phyloP scores from a whole-genome alignment of 1,284 basidiomycete species.

The Cystobasidium sp. region DNA sequence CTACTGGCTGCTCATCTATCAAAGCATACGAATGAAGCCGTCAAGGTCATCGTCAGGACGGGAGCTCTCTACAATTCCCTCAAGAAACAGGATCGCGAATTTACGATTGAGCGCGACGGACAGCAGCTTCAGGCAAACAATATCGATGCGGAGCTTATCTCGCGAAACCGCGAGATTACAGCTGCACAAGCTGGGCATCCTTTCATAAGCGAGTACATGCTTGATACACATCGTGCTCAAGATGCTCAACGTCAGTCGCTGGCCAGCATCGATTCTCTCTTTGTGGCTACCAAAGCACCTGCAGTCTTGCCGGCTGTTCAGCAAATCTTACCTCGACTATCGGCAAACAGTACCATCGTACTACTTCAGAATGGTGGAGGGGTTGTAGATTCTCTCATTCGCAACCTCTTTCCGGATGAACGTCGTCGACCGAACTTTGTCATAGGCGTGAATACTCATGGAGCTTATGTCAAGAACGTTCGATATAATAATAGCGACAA shows the following conservation, averaged over 20 bases:
- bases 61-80: slow-evolving; percentile 64
- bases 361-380: slow-evolving; percentile 91
- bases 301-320: slow-evolving; percentile 67
- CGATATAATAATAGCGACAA: neutral
- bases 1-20: slow-evolving; percentile 79
- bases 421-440: slow-evolving; percentile 80
- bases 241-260: slow-evolving; percentile 41
- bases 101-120: slow-evolving; percentile 57
- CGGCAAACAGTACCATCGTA: slow-evolving; percentile 75
- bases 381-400: slow-evolving; percentile 77
- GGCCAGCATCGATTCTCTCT: slow-evolving; percentile 68
- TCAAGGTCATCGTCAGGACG: slow-evolving; percentile 69
- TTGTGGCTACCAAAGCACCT: slow-evolving; percentile 81
- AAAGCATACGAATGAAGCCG: slow-evolving; percentile 61
- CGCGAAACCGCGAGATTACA: slow-evolving; percentile 54
- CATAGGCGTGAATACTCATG: slow-evolving; percentile 81
- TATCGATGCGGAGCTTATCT: slow-evolving; percentile 46
- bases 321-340: slow-evolving; percentile 69
- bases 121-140: slow-evolving; percentile 44
- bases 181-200: slow-evolving; percentile 50
- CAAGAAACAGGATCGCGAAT: slow-evolving; percentile 50
- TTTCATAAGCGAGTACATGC: slow-evolving; percentile 34
- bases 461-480: slow-evolving; percentile 61
- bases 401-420: slow-evolving; percentile 73
- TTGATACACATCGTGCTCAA: slow-evolving; percentile 18